Evolutionary conservation across 345 rosid species (phyloP).

Genomic region (sweet orange (Citrus sinensis)): DNA sequence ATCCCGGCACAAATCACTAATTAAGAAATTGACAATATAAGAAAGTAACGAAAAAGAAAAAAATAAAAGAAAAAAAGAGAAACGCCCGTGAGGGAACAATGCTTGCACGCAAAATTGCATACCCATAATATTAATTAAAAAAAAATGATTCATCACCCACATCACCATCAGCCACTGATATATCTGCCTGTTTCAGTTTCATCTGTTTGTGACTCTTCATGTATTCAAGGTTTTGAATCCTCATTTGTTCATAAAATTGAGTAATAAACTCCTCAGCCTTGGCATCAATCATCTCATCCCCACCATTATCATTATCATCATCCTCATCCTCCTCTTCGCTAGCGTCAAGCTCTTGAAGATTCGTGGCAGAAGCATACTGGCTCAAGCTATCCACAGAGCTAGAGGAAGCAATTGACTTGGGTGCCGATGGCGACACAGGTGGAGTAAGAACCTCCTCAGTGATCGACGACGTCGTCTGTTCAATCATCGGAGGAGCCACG

Average conservation of each 20-base stretch:
- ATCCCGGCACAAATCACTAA: neutral
- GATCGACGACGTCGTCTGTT: neutral
- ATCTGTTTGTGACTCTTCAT: neutral
- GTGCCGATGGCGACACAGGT: conserved; percentile 16
- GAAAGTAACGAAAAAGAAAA: neutral
- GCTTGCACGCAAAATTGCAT: neutral
- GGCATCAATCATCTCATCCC: conserved; percentile 62
- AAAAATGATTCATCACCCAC: neutral
- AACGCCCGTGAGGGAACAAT: neutral
- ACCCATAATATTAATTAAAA: neutral
- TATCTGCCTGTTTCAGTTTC: neutral
- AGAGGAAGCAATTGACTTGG: conserved; percentile 6
- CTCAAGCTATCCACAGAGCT: conserved; percentile 20
- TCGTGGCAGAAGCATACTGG: conserved; percentile 47
- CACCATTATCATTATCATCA: conserved; percentile 24
- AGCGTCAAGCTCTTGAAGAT: conserved; percentile 35
- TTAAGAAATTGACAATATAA: neutral
- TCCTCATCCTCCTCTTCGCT: conserved; percentile 22
- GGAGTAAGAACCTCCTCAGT: conserved; percentile 26
- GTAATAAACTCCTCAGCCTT: conserved; percentile 74
- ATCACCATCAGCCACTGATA: neutral
- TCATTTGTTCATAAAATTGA: conserved; percentile 57
- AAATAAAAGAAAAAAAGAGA: neutral
- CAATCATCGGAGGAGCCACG: neutral
- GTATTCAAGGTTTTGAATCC: conserved; percentile 30